Base-by-base conservation (phyloP, 2,329 filamentous ascomycete species). In the Pestalotiopsis sp. region DNA sequence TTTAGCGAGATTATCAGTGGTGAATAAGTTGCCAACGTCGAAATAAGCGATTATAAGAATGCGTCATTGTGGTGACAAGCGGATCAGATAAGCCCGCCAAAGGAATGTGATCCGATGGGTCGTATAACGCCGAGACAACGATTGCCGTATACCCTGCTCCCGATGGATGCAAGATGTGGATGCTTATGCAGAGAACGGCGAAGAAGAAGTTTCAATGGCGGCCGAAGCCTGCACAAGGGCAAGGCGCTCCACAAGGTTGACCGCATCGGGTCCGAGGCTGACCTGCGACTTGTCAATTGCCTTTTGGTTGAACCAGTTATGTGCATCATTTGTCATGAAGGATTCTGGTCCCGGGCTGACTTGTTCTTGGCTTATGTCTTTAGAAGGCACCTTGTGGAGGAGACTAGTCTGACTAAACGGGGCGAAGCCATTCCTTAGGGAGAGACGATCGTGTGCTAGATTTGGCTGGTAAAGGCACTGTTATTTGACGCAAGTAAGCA, bases 201-300 rank as follows among this genome's bases (percentile, higher is more conserved):
- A 52, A n/a, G 45, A 52, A n/a, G 17, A 52, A 52, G n/a, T 49
- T 36, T 7, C 41, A 49, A n/a, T 17, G 17, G 45, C 45, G 45
- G n/a, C 45, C 45, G 45, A 52, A 52, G 31, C 31, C 7, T 36
- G 31, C 31, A 9, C 31, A 9, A 36, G 57, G 23, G 59, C 17
- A n/a, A 62, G 59, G 59, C 59, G 59, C 12, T 62, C 36, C 59
- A 39, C 59, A 39, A 62, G 59, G 59, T 62, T 62, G 59, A 62
- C 59, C 27, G 59, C 59, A 38, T 36, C 25, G 36, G 59, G 31
- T 20, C 59, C 25, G 27, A 36, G 59, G 59, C 59, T 62, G 59
- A 41, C 38, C 27, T 62, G 27, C 11, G 45, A 23, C 6, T n/a
- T 52, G 45, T 20, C 31, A 36, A 36, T 36, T 36, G 31, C 31